Conservation (phyloP, 2,329 filamentous ascomycete genomes). For the Penicillium sp. region DNA sequence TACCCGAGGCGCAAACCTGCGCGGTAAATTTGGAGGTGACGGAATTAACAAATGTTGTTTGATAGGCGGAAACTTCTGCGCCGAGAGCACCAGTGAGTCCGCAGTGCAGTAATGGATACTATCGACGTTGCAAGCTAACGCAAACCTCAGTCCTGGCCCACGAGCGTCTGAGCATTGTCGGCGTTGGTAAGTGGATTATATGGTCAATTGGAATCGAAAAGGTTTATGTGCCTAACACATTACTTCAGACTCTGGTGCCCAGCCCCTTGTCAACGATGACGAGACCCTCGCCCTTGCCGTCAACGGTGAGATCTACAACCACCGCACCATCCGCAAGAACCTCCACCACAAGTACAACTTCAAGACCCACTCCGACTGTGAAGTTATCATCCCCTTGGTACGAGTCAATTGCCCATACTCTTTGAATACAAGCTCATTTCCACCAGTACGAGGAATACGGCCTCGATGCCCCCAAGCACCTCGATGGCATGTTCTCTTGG, state of each 20-base stretch:
- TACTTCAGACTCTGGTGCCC: conserved; percentile 79
- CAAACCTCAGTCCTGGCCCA: conserved; percentile 78
- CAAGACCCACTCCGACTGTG: conserved; percentile 98
- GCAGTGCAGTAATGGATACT: neutral
- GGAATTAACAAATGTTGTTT: conserved; percentile 23
- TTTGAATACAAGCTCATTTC: conserved; percentile 17
- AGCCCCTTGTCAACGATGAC: conserved; percentile 92
- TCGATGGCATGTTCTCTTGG: conserved; percentile 99
- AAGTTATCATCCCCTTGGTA: conserved; percentile 97
- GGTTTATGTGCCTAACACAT: conserved; percentile 13
- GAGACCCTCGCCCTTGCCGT: conserved; percentile 86
- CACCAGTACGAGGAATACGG: conserved; percentile 85
- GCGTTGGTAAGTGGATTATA: conserved; percentile 68
- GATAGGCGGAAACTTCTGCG: conserved; percentile 81
- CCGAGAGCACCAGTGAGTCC: conserved; percentile 82
- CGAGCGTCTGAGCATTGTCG: conserved; percentile 96
- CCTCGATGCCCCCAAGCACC: conserved; percentile 84
- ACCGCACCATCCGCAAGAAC: conserved; percentile 86
- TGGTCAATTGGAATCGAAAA: conserved; percentile 5
- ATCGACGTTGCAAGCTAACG: conserved; percentile 23
- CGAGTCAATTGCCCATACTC: conserved; percentile 32
- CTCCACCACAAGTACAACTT: conserved; percentile 86
- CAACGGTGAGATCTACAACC: conserved; percentile 99
- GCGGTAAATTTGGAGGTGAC: conserved; percentile 4
- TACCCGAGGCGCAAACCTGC: conserved; percentile 10